Evolutionary conservation across 2,329 filamentous ascomycete genomes (phyloP).

Genomic region (Beauveria sp.): DNA sequence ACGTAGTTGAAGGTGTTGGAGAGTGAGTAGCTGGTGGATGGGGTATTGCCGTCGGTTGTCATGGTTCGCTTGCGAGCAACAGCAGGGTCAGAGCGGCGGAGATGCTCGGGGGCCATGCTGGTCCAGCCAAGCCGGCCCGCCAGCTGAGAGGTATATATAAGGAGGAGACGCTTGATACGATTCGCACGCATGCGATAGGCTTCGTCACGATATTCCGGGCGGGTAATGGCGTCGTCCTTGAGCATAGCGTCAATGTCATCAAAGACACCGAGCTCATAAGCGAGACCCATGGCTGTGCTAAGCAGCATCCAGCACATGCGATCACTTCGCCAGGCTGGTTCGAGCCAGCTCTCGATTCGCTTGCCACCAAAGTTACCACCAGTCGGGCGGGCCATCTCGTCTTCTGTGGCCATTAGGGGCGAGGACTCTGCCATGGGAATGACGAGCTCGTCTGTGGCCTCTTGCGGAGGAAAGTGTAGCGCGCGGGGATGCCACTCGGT

Average conservation of each 20-base stretch:
- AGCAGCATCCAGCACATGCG: constrained; percentile 98
- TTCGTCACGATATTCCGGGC: constrained; percentile 65
- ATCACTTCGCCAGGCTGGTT: constrained; percentile 90
- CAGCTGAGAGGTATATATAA: constrained; percentile 91
- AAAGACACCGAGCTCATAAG: constrained; percentile 92
- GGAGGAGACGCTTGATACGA: constrained; percentile 76
- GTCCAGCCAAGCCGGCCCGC: constrained; percentile 87
- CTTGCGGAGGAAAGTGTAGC: constrained; percentile 83
- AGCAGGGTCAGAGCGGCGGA: constrained; percentile 51
- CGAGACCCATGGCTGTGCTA: constrained; percentile 81
- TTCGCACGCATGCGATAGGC: constrained; percentile 68
- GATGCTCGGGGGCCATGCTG: constrained; percentile 75
- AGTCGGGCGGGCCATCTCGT: constrained; percentile 24
- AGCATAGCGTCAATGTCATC: constrained; percentile 74
- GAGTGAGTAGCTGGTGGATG: constrained; percentile 50
- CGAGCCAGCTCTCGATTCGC: constrained; percentile 89
- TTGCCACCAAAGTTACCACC: constrained; percentile 65
- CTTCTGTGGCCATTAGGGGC: constrained; percentile 31
- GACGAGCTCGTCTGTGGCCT: constrained; percentile 62
- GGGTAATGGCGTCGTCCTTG: constrained; percentile 49
- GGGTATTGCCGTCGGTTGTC: constrained; percentile 51
- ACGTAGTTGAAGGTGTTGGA: constrained; percentile 58
- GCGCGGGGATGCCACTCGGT: constrained; percentile 97
- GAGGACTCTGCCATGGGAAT: constrained; percentile 50
- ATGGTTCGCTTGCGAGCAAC: constrained; percentile 41